Conservation (phyloP, 768 basidiomycete species). For the Neoboletus subvelutipes region DNA sequence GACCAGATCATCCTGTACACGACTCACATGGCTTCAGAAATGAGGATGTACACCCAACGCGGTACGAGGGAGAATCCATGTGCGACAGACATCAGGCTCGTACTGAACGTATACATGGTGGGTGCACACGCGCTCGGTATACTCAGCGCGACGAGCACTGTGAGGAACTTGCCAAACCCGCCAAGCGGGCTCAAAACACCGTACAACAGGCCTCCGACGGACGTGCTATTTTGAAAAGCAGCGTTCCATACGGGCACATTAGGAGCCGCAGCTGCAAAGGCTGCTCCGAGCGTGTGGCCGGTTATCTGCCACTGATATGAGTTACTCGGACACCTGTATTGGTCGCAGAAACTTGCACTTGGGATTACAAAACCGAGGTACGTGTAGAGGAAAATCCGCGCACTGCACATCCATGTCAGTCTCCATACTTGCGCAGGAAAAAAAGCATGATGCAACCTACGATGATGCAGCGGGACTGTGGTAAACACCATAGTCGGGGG, state of each 20-base stretch:
- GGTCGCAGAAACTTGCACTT: constrained; percentile 32
- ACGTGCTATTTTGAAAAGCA: constrained; percentile 40
- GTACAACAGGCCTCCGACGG: constrained; percentile 46
- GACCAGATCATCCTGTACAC: background rate
- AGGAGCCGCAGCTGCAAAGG: constrained; percentile 43
- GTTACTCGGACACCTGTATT: background rate
- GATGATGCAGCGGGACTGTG: constrained; percentile 56
- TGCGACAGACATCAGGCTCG: constrained; percentile 43
- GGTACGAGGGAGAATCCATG: constrained; percentile 38
- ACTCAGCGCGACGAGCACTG: constrained; percentile 50
- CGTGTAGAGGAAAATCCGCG: constrained; percentile 43
- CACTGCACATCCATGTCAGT: constrained; percentile 21
- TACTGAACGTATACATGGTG: constrained; percentile 56
- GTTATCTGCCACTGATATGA: constrained; percentile 31
- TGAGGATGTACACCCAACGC: constrained; percentile 46
- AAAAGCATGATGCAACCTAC: constrained; percentile 34
- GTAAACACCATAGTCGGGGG: constrained; percentile 50
- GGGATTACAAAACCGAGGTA: constrained; percentile 46
- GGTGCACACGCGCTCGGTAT: constrained; percentile 57
- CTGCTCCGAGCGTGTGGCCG: constrained; percentile 44
- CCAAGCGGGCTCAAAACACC: constrained; percentile 40
- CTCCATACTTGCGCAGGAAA: background rate
- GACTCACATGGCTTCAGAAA: constrained; percentile 45
- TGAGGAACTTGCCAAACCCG: constrained; percentile 47
- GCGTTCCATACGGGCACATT: constrained; percentile 39